Percentiles rank a stretch among this genome's conserved stretches.
phyloP scores from a whole-genome alignment of 179 eudicot genomes.

The Nepenthes alata region DNA sequence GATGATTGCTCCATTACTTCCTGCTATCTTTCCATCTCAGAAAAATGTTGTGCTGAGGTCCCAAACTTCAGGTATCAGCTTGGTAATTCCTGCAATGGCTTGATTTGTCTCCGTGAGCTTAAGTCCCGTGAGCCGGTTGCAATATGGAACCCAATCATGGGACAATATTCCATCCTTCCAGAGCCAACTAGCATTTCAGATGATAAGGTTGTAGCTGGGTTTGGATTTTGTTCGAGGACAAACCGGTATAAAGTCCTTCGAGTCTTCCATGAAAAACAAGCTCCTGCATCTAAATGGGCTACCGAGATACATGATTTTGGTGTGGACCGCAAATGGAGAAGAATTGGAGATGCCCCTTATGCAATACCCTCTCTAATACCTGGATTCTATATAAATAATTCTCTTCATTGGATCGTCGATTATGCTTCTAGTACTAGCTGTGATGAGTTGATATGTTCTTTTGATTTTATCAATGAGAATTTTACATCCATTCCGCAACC shows the following conservation, averaged over 20 bases:
- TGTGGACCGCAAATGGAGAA: slow-evolving; percentile 23
- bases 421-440: not conserved
- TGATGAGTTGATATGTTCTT: slow-evolving; percentile 25
- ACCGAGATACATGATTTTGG: slow-evolving; percentile 28
- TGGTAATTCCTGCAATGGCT: slow-evolving; percentile 35
- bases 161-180: slow-evolving; percentile 23
- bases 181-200: slow-evolving; percentile 6
- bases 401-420: slow-evolving; percentile 35
- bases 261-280: slow-evolving; percentile 9
- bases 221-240: slow-evolving; percentile 17
- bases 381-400: slow-evolving; percentile 20
- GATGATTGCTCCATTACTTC: slow-evolving; percentile 5
- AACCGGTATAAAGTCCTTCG: slow-evolving; percentile 26
- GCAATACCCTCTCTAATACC: slow-evolving; percentile 17
- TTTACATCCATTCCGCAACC: slow-evolving; percentile 18
- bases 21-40: not conserved
- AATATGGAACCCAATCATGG: slow-evolving; percentile 36
- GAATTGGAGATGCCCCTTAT: slow-evolving; percentile 17
- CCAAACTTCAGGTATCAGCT: slow-evolving; percentile 14
- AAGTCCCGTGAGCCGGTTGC: slow-evolving; percentile 14
- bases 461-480: slow-evolving; percentile 27
- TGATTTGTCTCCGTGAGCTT: slow-evolving; percentile 22
- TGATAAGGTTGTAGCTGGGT: slow-evolving; percentile 25
- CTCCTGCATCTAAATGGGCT: slow-evolving; percentile 6
- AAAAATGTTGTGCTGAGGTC: not conserved